phyloP scores from a whole-genome alignment of 768 basidiomycete genomes.

The Boletus rex-veris region DNA sequence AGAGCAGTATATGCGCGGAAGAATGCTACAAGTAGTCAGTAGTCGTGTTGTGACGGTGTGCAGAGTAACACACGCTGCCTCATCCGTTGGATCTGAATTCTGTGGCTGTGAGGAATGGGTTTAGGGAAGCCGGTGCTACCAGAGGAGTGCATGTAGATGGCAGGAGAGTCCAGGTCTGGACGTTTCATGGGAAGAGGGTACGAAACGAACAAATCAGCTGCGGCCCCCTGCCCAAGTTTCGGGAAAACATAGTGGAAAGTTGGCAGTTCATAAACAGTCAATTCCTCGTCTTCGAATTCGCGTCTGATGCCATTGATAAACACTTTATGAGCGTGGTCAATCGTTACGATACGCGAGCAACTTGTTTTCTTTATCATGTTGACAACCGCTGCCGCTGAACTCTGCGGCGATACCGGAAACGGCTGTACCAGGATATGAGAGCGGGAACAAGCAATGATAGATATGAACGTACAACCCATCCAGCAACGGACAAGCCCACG shows the following conservation, averaged over 20 bases:
- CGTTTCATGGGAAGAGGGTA: not conserved
- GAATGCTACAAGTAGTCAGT: not conserved
- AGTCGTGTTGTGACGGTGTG: too few relatives aligned
- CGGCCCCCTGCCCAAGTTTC: constrained; percentile 22
- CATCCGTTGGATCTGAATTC: constrained; percentile 33
- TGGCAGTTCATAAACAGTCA: constrained; percentile 12
- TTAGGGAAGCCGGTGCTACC: constrained; percentile 49
- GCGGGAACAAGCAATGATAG: constrained; percentile 3
- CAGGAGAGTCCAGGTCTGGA: constrained; percentile 10
- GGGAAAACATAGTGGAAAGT: constrained; percentile 33
- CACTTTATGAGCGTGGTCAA: constrained; percentile 3
- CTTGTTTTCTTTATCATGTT: not conserved
- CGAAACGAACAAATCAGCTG: not conserved
- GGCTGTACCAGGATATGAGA: not conserved
- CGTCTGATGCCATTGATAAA: not conserved
- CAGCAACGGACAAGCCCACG: constrained; percentile 38
- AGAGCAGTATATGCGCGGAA: not conserved
- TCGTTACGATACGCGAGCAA: constrained; percentile 14
- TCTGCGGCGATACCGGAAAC: not conserved
- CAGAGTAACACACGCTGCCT: constrained; percentile 26
- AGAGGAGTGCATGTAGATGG: constrained; percentile 20
- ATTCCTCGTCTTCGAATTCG: not conserved
- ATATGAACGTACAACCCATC: constrained; percentile 22
- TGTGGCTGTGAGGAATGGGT: constrained; percentile 35
- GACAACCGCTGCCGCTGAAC: not conserved